These are phyloP conservation scores for Cystobasidiaceae sp. DNA, from an alignment of 1,284 basidiomycete species.

Conservation along the genomic window DNA sequence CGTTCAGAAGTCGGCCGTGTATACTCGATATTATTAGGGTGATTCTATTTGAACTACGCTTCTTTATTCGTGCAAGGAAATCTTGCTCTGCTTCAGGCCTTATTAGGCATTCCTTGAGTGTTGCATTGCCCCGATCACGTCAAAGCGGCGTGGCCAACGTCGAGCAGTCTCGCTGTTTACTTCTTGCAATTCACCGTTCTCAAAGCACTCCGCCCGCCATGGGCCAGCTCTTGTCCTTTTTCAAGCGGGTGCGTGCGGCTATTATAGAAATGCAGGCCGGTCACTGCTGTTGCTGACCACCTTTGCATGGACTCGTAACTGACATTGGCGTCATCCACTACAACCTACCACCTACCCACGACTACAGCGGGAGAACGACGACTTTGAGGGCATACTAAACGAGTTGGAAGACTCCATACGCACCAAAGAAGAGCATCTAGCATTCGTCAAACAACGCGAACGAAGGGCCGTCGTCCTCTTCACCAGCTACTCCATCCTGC, in stretches of 20 bases:
- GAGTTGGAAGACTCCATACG: slow-evolving; percentile 51
- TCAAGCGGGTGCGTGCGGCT: slow-evolving; percentile 19
- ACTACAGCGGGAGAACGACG: slow-evolving; percentile 29
- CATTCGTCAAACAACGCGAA: slow-evolving; percentile 81
- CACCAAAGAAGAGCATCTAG: slow-evolving; percentile 64
- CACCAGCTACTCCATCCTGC: slow-evolving; percentile 72
- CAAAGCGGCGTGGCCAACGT: too few species aligned
- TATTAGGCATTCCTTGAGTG: too few species aligned
- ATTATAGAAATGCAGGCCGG: too few species aligned
- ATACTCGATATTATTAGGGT: too few species aligned
- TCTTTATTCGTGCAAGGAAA: too few species aligned
- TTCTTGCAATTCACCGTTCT: background rate
- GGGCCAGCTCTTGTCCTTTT: slow-evolving; percentile 12
- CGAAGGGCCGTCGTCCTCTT: slow-evolving; percentile 71
- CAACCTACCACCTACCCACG: background rate
- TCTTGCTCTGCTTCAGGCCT: too few species aligned
- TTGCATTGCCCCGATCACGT: too few species aligned
- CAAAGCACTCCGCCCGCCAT: background rate
- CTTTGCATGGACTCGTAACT: background rate
- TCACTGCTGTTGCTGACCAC: background rate
- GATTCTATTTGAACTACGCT: too few species aligned
- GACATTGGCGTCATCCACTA: too few species aligned
- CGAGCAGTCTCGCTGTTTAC: background rate
- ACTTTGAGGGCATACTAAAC: slow-evolving; percentile 53
- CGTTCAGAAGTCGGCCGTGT: too few species aligned